Evolutionary conservation across 495 filamentous ascomycete genomes (phyloP).

Genomic region (Penicillium riverlandense): DNA sequence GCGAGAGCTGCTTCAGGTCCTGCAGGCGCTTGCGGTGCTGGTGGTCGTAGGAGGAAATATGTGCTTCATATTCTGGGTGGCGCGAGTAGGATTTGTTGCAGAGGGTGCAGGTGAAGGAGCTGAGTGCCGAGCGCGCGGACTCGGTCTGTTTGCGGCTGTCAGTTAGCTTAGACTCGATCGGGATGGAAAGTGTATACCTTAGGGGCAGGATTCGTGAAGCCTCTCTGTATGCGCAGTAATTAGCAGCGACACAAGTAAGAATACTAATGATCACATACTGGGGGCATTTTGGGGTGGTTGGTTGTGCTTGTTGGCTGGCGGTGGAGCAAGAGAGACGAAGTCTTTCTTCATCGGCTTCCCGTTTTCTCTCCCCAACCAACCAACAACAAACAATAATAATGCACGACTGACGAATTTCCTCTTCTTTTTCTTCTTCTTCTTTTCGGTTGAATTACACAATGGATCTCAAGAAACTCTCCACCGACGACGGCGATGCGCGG

Average conservation of each 20-base stretch:
- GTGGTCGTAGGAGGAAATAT: constrained; percentile 56
- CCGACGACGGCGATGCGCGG: constrained; percentile 28
- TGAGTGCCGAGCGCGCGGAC: constrained; percentile 79
- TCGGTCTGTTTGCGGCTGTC: constrained; percentile 52
- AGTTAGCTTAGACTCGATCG: background rate
- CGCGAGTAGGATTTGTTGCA: constrained; percentile 56
- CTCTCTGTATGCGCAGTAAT: constrained; percentile 19
- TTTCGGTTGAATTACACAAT: constrained; percentile 2
- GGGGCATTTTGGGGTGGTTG: constrained; percentile 9
- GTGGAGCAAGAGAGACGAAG: too few species aligned
- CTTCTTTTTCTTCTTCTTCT: background rate
- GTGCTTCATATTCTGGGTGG: constrained; percentile 55
- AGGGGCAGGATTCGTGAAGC: constrained; percentile 44
- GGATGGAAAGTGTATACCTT: constrained; percentile 24
- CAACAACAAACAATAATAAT: too few species aligned
- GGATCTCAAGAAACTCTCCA: constrained; percentile 1
- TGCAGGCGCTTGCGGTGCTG: constrained; percentile 57
- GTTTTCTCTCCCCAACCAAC: background rate
- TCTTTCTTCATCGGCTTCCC: too few species aligned
- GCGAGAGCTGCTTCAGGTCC: constrained; percentile 54
- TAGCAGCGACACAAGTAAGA: too few species aligned
- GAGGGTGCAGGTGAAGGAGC: constrained; percentile 72
- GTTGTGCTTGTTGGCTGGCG: background rate
- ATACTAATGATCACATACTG: constrained; percentile 5
- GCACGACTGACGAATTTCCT: background rate